Percentiles rank a stretch among this genome's conserved stretches.
phyloP scores from a whole-genome alignment of 2,329 filamentous ascomycete genomes.

The Penicillium sp. region DNA sequence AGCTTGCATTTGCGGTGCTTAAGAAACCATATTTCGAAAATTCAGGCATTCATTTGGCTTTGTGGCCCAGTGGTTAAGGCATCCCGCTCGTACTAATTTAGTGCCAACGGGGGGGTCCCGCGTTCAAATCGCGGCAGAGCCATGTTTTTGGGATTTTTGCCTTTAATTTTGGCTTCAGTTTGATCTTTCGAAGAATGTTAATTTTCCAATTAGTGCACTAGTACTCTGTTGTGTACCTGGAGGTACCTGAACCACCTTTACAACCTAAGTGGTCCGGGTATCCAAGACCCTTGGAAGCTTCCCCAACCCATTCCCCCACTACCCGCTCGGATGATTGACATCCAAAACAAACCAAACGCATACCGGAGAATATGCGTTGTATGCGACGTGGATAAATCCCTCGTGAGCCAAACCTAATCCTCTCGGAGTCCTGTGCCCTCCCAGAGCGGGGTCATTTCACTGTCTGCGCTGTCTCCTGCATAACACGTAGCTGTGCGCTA shows the following conservation, averaged over 20 bases:
- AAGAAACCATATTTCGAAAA: no score
- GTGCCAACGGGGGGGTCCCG: neutral
- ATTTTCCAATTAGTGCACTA: neutral
- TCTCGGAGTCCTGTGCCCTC: constrained; percentile 13
- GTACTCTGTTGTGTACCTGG: neutral
- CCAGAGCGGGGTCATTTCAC: constrained; percentile 23
- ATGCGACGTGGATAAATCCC: constrained; percentile 24
- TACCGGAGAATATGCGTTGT: constrained; percentile 10
- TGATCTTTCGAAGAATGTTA: neutral
- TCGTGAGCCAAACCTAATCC: constrained; percentile 17
- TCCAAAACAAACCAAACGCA: constrained; percentile 18
- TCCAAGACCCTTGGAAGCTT: neutral
- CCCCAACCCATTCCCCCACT: neutral
- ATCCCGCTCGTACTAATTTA: neutral
- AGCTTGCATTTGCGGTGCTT: accelerated
- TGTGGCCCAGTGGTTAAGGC: neutral
- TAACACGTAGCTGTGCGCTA: constrained; percentile 1
- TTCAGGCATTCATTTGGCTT: neutral
- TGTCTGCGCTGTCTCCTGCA: constrained; percentile 21
- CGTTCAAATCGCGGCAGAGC: neutral
- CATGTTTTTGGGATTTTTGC: neutral
- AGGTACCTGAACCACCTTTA: neutral
- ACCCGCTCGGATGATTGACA: neutral
- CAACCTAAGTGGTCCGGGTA: neutral
- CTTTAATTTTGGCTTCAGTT: no score